Base-by-base conservation (phyloP, 805 yeast genomes). In the Lachancea waltii region DNA sequence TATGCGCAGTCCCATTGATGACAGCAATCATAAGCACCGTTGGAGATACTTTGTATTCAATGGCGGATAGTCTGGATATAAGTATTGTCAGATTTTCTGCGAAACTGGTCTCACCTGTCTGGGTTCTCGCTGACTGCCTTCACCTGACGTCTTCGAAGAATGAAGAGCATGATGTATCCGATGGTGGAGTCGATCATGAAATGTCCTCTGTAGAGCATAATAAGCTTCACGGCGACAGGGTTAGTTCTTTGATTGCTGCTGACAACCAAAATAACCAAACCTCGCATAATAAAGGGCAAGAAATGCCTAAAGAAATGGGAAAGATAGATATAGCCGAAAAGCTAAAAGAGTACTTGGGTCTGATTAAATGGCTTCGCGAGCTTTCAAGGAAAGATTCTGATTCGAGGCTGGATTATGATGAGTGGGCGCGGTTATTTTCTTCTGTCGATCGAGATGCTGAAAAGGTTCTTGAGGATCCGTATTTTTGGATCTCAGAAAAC, bases 1-100 rank as follows among this genome's bases (percentile, higher is more conserved):
- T 87, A 15, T 65, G 77, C 5, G 95, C 95, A 0, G 80, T 87
- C 16, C 96, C 96, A 1, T 65, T 85, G 36, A 85, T 86, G 94
- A 83, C 95, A 2, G 79, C 81, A 13, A 67, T 85, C 40, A 75
- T 85, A 27, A 79, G 89, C 1, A 77, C 75, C 36, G 64, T 81
- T 33, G 85, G 90, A 45, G 94, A 84, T 53, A 24, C 51, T 3
- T 33, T 58, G 29, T 51, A 42, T 40, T 51, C 44, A 7, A 29
- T 55, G 17, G 49, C 61, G 5, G 45, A 41, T 13, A 30, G 47
- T 8, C 33, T 55, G 7, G 60, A 57, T 29, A 17, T 43, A 6
- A 39, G 40, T 16, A 30, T 55, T 11, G 47, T 21, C 4, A n/a
- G 21, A 17, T 7, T 25, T 11, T 33, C 21, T 10, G 26, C 26